A percentile compares a stretch with the other conserved stretches of the same genome.
These are phyloP conservation scores for Diaporthe humulicola DNA, from an alignment of 2,329 filamentous ascomycete genomes.

Conservation along the genomic window DNA sequence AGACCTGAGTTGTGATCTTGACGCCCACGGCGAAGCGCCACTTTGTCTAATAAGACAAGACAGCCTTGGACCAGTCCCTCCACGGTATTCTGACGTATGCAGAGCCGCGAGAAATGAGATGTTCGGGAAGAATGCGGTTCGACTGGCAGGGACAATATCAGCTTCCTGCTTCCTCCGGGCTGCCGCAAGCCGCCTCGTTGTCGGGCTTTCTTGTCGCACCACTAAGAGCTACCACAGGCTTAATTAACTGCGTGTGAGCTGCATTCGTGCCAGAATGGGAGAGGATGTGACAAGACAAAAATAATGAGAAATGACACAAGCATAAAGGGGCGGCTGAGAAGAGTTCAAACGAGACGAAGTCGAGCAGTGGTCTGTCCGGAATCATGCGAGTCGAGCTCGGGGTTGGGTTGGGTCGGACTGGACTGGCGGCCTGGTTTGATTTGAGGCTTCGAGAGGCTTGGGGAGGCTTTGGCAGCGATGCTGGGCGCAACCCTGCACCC, in stretches of 20 bases:
- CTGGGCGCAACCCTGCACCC: constrained; percentile 9
- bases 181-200: background rate
- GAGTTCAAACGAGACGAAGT: background rate
- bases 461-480: constrained; percentile 23
- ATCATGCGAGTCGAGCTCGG: constrained; percentile 3
- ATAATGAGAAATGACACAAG: background rate
- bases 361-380: background rate
- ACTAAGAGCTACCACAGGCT: background rate
- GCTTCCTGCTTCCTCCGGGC: background rate
- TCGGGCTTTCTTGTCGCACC: constrained; percentile 1
- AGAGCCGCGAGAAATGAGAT: background rate
- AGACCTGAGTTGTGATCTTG: background rate
- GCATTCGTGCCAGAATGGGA: background rate
- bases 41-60: background rate
- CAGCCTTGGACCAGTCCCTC: background rate
- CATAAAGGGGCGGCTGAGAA: background rate
- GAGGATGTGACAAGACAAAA: background rate
- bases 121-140: background rate
- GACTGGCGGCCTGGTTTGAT: background rate
- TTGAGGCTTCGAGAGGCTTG: constrained; percentile 4
- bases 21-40: background rate
- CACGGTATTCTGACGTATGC: background rate
- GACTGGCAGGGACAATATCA: background rate
- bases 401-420: background rate
- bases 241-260: background rate